Evolutionary conservation across 192 early-diverging fungal species (phyloP).

Genomic region (Linnemannia schmuckeri): DNA sequence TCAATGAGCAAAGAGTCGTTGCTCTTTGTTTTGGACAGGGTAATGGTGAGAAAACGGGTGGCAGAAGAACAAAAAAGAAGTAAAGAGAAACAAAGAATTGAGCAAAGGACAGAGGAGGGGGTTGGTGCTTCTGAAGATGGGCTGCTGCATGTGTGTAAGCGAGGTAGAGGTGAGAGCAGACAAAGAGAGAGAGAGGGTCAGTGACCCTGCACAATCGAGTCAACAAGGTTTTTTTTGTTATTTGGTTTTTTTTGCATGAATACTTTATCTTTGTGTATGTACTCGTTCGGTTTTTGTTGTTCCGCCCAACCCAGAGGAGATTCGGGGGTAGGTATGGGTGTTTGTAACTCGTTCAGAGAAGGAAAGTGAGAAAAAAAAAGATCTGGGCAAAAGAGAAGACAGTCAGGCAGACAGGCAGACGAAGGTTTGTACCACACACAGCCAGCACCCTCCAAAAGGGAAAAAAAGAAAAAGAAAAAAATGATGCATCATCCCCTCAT

Average conservation of each 20-base stretch:
- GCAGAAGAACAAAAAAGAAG: neutral
- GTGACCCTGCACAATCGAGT: neutral
- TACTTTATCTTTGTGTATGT: conserved; percentile 17
- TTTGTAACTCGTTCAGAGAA: neutral
- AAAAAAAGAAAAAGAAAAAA: too few species aligned
- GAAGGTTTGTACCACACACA: neutral
- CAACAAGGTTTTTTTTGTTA: conserved; percentile 5
- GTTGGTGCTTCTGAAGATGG: neutral
- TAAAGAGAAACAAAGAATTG: neutral
- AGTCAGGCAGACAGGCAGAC: neutral
- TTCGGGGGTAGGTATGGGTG: neutral
- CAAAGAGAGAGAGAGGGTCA: neutral
- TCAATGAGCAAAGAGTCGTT: too few species aligned
- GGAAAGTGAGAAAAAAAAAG: neutral
- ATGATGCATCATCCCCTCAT: neutral
- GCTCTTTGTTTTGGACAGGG: neutral
- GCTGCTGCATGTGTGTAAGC: neutral
- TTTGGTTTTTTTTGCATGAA: conserved; percentile 22
- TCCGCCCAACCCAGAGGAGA: neutral
- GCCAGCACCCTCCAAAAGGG: too few species aligned
- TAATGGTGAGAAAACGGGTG: neutral
- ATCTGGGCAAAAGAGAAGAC: neutral
- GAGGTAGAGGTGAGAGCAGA: neutral
- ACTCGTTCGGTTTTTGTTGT: neutral
- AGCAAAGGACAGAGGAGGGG: neutral